These are phyloP conservation scores for Blastomyces gilchristii DNA, from an alignment of 2,329 filamentous ascomycete genomes.

Conservation along the genomic window DNA sequence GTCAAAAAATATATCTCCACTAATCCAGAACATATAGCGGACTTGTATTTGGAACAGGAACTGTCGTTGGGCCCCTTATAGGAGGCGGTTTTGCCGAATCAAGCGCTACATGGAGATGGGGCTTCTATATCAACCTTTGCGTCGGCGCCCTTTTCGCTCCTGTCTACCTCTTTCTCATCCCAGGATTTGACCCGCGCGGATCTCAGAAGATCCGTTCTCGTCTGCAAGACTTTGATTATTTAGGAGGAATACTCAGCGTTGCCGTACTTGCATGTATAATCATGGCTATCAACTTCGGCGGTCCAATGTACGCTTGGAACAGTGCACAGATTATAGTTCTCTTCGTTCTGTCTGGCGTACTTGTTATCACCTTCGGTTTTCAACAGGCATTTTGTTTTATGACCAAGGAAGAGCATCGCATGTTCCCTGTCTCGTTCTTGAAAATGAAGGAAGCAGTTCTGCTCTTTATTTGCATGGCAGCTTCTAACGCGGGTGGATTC, in stretches of 20 bases:
- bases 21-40: conserved; percentile 28
- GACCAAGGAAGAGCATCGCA: conserved; percentile 35
- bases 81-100: conserved; percentile 28
- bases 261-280: conserved; percentile 25
- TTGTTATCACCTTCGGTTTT: conserved; percentile 36
- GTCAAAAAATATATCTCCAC: conserved; percentile 16
- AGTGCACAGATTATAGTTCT: conserved; percentile 37
- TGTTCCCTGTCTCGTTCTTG: conserved; percentile 44
- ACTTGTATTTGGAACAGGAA: conserved; percentile 31
- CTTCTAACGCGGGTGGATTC: conserved; percentile 29
- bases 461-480: conserved; percentile 34
- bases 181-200: conserved; percentile 16
- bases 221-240: conserved; percentile 24
- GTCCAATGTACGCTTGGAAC: conserved; percentile 40
- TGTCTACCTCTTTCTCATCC: conserved; percentile 37
- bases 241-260: conserved; percentile 26
- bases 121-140: conserved; percentile 45
- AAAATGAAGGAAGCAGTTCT: conserved; percentile 28
- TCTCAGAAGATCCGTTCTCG: conserved; percentile 10
- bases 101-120: conserved; percentile 27
- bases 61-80: conserved; percentile 31
- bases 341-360: conserved; percentile 39
- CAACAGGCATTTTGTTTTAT: conserved; percentile 36
- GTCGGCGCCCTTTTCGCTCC: conserved; percentile 37
- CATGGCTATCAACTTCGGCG: conserved; percentile 44